Evolutionary conservation across 1,284 basidiomycete species (phyloP).

Genomic region (Tilletia indica): DNA sequence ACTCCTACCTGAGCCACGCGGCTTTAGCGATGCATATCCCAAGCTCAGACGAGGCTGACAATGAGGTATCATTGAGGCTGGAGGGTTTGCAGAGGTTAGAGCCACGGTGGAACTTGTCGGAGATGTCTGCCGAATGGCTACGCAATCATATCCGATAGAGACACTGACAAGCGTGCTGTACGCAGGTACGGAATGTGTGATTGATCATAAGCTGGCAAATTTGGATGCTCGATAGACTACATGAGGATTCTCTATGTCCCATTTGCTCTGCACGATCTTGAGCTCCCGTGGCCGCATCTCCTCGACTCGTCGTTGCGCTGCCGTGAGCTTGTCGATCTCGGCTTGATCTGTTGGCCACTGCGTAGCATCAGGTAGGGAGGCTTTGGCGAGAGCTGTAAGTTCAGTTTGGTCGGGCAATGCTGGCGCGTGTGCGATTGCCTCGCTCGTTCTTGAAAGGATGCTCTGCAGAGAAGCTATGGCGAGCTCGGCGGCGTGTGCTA

Average conservation of each 20-base stretch:
- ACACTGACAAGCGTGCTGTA: too few species aligned
- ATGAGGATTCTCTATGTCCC: slow-evolving; percentile 41
- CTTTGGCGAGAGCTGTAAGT: slow-evolving; percentile 21
- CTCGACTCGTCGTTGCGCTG: slow-evolving; percentile 38
- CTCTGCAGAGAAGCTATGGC: slow-evolving; percentile 81
- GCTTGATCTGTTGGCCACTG: slow-evolving; percentile 21
- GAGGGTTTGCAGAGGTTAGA: slow-evolving; percentile 8
- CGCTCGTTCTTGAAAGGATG: slow-evolving; percentile 62
- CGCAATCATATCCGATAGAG: not conserved
- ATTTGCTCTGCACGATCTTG: slow-evolving; percentile 46
- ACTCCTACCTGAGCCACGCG: slow-evolving; percentile 48
- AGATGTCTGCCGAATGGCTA: not conserved
- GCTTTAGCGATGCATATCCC: slow-evolving; percentile 38
- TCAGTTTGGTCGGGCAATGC: slow-evolving; percentile 14
- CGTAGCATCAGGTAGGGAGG: not conserved
- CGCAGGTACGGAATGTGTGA: too few species aligned
- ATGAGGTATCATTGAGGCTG: not conserved
- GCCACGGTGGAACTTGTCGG: slow-evolving; percentile 6
- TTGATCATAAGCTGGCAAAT: not conserved
- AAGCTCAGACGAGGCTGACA: slow-evolving; percentile 14
- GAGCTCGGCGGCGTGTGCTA: slow-evolving; percentile 58
- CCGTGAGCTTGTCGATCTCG: slow-evolving; percentile 21
- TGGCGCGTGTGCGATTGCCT: slow-evolving; percentile 25
- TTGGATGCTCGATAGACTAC: slow-evolving; percentile 36
- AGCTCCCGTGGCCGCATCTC: slow-evolving; percentile 49